Conservation (phyloP, 1,139 yeast genomes). For the Sugiyamaella paludigena region DNA sequence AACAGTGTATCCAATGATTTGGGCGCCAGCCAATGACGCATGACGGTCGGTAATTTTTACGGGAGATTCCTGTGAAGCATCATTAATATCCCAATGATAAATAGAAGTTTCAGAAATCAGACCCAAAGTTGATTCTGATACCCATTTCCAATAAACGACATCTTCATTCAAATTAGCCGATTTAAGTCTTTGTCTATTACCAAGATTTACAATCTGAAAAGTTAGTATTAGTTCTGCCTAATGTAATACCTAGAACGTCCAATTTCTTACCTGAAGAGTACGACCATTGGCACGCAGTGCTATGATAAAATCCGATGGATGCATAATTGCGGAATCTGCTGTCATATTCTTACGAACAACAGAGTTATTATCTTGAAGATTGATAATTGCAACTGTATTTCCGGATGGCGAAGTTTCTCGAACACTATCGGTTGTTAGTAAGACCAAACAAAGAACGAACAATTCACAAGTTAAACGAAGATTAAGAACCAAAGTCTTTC, state of each 20-base stretch:
- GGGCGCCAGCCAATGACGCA: slow-evolving; percentile 72
- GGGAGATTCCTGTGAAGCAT: slow-evolving; percentile 79
- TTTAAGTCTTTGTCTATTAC: slow-evolving; percentile 82
- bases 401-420: slow-evolving; percentile 76
- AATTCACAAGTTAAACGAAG: background rate
- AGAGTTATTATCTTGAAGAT: slow-evolving; percentile 70
- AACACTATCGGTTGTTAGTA: slow-evolving; percentile 46
- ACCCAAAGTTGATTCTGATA: slow-evolving; percentile 69
- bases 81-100: slow-evolving; percentile 81
- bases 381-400: slow-evolving; percentile 85
- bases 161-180: slow-evolving; percentile 85
- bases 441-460: too few relatives aligned
- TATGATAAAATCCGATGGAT: slow-evolving; percentile 82
- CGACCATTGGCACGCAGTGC: slow-evolving; percentile 96
- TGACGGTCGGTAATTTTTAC: slow-evolving; percentile 79
- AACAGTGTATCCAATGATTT: slow-evolving; percentile 86
- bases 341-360: slow-evolving; percentile 88
- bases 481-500: background rate
- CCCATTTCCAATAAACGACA: slow-evolving; percentile 96
- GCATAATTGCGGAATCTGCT: slow-evolving; percentile 98
- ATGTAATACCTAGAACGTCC: too few relatives aligned
- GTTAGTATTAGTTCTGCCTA: background rate
- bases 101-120: slow-evolving; percentile 75
- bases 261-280: slow-evolving; percentile 58
- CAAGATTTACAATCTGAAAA: slow-evolving; percentile 69